Evolutionary conservation across 2,329 filamentous ascomycete genomes (phyloP), one percentile per base, ranked within the genome.

Genomic region (Periconia digitata): DNA sequence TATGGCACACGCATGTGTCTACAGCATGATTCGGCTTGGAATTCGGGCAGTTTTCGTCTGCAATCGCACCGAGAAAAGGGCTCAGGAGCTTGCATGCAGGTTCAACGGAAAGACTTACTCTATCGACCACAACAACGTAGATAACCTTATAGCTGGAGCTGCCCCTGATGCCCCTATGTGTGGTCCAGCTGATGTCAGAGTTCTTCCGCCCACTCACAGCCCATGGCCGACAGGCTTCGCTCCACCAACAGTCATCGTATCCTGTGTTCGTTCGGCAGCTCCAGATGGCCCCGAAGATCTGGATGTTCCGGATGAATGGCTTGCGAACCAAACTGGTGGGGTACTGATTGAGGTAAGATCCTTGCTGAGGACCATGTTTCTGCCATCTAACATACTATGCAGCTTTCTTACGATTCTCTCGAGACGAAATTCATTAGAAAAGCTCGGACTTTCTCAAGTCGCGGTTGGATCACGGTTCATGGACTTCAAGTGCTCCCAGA

Each of bases 1-100:
- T 6, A 92, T 92, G 87, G 88, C 86, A 8, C 79, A 88, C 51
- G 87, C 88, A 3, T 86, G 87, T 2, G 81, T 90, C 2, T 92
- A 92, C 58, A 84, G 88, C 1, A 84, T 92, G 81, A 77, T 92
- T 20, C 86, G 89, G 58, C 76, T 92, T 7, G 89, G 88, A 3
- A 87, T 90, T 40, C 83, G 83, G 50, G 87, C 88, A 55, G 87
- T 92, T 40, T 84, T 87, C 55, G 80, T 92, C 20, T 85, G 82
- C 66, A 92, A 92, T 60, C 79, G 89, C 22, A 91, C 87, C 0
- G 53, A 78, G 2, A 75, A 77, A n/a, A 86, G 86, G 43, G 87
- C 88, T 0, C 77, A 85, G 46, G 83, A 79, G 29, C 77, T 92
- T 0, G 86, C 85, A 1, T 72, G 74, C 0, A 87, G 92, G 62